Percentiles rank a stretch among this genome's conserved stretches.
Evolutionary conservation across 83 land plant genomes (phyloP).

Genomic region (Larix sibirica): DNA sequence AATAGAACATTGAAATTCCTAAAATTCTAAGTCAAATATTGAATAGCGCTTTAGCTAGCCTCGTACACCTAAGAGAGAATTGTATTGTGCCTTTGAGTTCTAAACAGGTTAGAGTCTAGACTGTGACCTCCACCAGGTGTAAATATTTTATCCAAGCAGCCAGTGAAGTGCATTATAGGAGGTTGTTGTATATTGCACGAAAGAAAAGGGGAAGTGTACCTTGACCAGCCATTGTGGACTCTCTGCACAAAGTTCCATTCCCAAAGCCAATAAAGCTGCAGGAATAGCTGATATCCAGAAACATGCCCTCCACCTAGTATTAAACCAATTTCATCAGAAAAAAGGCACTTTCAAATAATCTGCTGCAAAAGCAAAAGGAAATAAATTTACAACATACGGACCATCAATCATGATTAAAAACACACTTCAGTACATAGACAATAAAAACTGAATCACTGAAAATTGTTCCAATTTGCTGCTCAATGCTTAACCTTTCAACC

Average conservation of each 20-base stretch:
- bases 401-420: neutral
- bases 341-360: neutral
- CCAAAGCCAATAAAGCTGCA: constrained; percentile 71
- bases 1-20: neutral
- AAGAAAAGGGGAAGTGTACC: constrained; percentile 35
- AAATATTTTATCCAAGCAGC: neutral
- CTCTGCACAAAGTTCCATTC: constrained; percentile 89
- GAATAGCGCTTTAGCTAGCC: neutral
- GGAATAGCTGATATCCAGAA: constrained; percentile 84
- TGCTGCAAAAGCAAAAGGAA: neutral
- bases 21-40: neutral
- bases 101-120: neutral
- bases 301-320: constrained; percentile 82
- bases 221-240: constrained; percentile 94
- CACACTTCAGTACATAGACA: neutral
- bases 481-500: neutral
- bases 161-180: neutral
- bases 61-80: neutral
- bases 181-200: neutral
- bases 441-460: neutral
- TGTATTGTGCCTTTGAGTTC: neutral
- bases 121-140: neutral
- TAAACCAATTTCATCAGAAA: neutral
- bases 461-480: neutral
- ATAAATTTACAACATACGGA: neutral